Evolutionary conservation across 1,139 yeast genomes (phyloP), one percentile per base, ranked within the genome.

Genomic region (Magnusiomyces paraingens): DNA sequence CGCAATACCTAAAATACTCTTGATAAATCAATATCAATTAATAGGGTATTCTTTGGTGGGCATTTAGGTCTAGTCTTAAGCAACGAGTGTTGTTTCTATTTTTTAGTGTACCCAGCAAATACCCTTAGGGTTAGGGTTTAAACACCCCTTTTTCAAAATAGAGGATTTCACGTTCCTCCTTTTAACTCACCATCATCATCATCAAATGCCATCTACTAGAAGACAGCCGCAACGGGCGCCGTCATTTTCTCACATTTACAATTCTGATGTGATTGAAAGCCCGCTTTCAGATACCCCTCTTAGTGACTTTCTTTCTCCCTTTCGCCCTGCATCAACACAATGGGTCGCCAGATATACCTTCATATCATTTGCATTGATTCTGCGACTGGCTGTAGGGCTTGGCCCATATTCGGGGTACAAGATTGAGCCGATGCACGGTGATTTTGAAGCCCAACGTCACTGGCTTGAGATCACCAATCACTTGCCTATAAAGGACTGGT

Each of bases 391-490:
- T 0, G 84, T 93, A 17, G 96, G 97, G 0, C 73, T 91, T 48
- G 99, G 98, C 0, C 79, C 91, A 2, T 91, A 82, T 66, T 89
- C 95, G 50, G 99, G 73, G 18, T 58, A 52, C 47, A 72, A 74
- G 10, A 72, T 75, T 2, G 81, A 84, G 14, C 98, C 98, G 6
- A 80, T 88, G 80, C 83, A 75, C 72, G 99, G 99, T 2, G 99
- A 93, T 67, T 93, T 93, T 66, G 99, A 94, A 69, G 98, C 99
- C 0, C 99, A 94, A 68, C 78, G 99, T 60, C 99, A 93, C 67
- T 93, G 99, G 99, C 79, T 93, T 81, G 99, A 94, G 68, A 74
- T 93, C 55, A 91, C 99, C 0, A 81, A 77, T 46, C 81, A 83
- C 61, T 68, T 91, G 52, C 95, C 96, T 0, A 70, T 88, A 1